phyloP scores from a whole-genome alignment of 768 basidiomycete species.

The Suillus spraguei region DNA sequence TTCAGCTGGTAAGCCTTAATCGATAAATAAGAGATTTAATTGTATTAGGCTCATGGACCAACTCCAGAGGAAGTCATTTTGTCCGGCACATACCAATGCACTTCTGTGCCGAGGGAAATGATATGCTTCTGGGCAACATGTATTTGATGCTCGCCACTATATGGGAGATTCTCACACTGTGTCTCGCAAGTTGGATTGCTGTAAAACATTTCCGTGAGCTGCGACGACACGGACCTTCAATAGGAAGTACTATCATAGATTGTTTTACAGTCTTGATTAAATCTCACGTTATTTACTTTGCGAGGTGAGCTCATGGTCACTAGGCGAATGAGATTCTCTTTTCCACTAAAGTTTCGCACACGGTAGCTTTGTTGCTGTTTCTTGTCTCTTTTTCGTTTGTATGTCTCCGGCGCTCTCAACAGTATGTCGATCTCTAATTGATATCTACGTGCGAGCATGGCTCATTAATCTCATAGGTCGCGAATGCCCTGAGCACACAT shows the following conservation, averaged over 20 bases:
- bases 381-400: not conserved
- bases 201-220: not conserved
- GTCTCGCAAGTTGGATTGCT: not conserved
- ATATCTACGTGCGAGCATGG: not conserved
- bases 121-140: not conserved
- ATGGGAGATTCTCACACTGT: not conserved
- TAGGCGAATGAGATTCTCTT: not conserved
- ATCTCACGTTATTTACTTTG: not conserved
- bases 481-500: not conserved
- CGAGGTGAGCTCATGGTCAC: not conserved
- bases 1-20: not conserved
- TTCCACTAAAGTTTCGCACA: not conserved
- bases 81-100: not conserved
- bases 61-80: not conserved
- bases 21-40: not conserved
- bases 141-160: not conserved
- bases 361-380: not conserved
- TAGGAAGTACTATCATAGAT: not conserved
- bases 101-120: not conserved
- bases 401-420: not conserved
- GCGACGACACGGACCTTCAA: not conserved
- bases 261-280: not conserved
- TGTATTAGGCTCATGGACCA: not conserved
- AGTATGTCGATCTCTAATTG: not conserved
- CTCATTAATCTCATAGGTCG: not conserved